Percentiles rank a stretch among this genome's conserved stretches.
Evolutionary conservation across 139 green algal genomes (phyloP).

Genomic region (Eudorina sp.): DNA sequence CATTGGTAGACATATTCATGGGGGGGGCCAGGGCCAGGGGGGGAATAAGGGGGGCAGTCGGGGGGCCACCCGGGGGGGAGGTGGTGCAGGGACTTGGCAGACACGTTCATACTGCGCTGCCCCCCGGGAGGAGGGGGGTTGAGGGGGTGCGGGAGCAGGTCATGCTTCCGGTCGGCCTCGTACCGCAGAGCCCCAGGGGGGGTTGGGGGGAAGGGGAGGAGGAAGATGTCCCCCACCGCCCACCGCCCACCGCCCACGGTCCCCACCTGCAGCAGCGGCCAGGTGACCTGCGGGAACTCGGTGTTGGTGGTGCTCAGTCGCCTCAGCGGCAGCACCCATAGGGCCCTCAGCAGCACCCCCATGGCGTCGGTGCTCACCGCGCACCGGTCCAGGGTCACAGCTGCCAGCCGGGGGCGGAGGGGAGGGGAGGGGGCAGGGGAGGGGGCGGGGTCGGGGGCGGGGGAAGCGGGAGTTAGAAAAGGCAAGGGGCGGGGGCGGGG

Average conservation of each 20-base stretch:
- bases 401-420: too few relatives aligned
- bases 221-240: background rate
- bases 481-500: too few relatives aligned
- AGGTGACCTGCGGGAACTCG: constrained; percentile 23
- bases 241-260: background rate
- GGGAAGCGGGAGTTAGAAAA: too few relatives aligned
- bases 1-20: too few relatives aligned
- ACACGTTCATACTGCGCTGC: too few relatives aligned
- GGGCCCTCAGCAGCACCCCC: background rate
- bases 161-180: too few relatives aligned
- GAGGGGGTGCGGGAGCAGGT: background rate
- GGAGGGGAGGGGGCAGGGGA: too few relatives aligned
- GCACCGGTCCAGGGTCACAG: constrained; percentile 31
- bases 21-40: background rate
- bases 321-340: constrained; percentile 26
- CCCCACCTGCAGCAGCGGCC: constrained; percentile 23
- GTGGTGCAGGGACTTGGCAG: background rate
- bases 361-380: constrained; percentile 13
- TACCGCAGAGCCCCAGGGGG: too few relatives aligned
- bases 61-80: background rate
- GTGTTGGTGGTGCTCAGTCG: constrained; percentile 12
- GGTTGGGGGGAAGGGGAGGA: background rate
- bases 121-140: background rate
- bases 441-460: background rate
- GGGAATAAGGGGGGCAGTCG: background rate